phyloP scores from a whole-genome alignment of 805 yeast genomes.

The Sporopachydermia lactativora region DNA sequence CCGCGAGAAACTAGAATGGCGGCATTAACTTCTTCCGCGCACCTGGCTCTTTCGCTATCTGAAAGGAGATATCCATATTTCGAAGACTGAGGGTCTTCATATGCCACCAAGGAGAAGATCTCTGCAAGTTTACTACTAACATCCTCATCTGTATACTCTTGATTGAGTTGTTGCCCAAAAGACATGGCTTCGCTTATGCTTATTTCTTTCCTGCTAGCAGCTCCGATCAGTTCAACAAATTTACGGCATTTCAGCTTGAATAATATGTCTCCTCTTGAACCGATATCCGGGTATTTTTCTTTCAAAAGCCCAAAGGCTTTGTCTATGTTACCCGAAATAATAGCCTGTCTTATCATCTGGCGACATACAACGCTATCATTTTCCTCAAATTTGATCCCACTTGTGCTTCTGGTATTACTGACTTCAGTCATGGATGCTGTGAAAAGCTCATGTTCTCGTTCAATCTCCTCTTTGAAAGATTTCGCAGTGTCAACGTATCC shows the following conservation, averaged over 20 bases:
- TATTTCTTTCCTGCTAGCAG: constrained; percentile 7
- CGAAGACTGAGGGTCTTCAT: constrained; percentile 29
- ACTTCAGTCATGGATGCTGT: constrained; percentile 2
- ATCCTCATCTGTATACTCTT: constrained; percentile 15
- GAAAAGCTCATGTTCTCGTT: constrained; percentile 14
- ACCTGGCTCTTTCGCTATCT: constrained; percentile 21
- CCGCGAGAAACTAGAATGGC: constrained; percentile 29
- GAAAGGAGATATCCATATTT: constrained; percentile 24
- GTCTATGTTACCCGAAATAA: constrained; percentile 32
- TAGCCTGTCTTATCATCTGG: constrained; percentile 29
- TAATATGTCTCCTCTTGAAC: constrained; percentile 19
- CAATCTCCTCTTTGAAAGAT: constrained; percentile 35
- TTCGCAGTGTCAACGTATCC: constrained; percentile 42
- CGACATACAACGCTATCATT: constrained; percentile 24
- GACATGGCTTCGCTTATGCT: constrained; percentile 20
- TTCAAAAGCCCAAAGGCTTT: constrained; percentile 25
- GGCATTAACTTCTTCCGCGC: constrained; percentile 29
- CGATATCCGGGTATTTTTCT: constrained; percentile 25
- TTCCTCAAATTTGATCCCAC: constrained; percentile 21
- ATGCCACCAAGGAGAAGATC: constrained; percentile 38
- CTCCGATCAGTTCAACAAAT: constrained; percentile 26
- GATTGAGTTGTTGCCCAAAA: constrained; percentile 26
- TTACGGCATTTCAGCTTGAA: constrained; percentile 31
- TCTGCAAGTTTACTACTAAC: constrained; percentile 25
- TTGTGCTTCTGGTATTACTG: constrained; percentile 13